Evolutionary conservation across 1,139 yeast genomes (phyloP), one percentile per base, ranked within the genome.

Genomic region (Pichia sp.): DNA sequence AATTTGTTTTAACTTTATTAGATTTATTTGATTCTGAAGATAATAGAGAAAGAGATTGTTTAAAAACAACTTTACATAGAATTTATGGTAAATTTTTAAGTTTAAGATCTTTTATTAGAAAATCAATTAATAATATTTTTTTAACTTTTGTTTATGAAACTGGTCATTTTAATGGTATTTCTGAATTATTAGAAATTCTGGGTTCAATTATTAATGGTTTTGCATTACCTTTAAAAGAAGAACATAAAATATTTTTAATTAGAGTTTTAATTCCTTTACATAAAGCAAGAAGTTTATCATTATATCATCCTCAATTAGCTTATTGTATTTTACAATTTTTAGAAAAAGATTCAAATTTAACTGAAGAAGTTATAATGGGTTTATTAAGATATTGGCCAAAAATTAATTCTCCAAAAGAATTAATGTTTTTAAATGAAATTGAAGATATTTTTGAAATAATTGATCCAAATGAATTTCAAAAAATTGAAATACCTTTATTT

Each of bases 181-280:
- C 96, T 10, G 99, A 92, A 68, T 73, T 92, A 53, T 73, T 92
- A 55, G 99, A 92, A 66, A 92, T 92, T 47, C 74, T 94, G 56
- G 99, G 99, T 9, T 84, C 95, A 25, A 94, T 92, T 58, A 92
- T 94, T 60, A 92, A 92, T 65, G 99, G 99, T 22, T 92, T 92
- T 71, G 99, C 99, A 6, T 72, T 92, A 53, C 99, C 99, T 3
- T 74, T 92, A 57, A 92, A 92, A 63, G 97, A 90, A 59, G 99
- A 92, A 65, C 99, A 92, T 68, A 92, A 92, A 66, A 80, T 87
- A 16, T 92, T 94, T 59, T 69, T 92, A 54, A 81, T 87, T 30
- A 75, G 96, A 49, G 90, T 90, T n/a, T 74, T 92, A 58, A 73
- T 92, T 33, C 99, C 99, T 27, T 70, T 92, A 63, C 99, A 92